Percentiles rank a stretch among this genome's conserved stretches.
These are phyloP conservation scores for Rhizomucor pusillus DNA, from an alignment of 371 early-diverging fungal genomes.

Conservation along the genomic window DNA sequence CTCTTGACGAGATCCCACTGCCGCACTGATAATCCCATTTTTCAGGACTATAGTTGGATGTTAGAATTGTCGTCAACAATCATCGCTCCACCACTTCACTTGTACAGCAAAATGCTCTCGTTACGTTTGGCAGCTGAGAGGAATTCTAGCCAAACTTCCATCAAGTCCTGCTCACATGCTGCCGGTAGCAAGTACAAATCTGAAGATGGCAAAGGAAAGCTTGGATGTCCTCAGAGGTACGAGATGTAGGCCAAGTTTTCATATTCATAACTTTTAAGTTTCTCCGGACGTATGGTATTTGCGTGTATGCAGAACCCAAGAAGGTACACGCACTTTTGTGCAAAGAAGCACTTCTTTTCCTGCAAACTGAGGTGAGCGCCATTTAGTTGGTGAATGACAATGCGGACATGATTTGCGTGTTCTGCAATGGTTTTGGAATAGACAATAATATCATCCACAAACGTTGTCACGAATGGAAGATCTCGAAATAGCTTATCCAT, in stretches of 20 bases:
- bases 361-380: constrained; percentile 17
- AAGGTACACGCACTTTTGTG: constrained; percentile 11
- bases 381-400: constrained; percentile 13
- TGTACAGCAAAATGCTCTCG: too few species aligned
- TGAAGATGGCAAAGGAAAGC: constrained; percentile 20
- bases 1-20: too few species aligned
- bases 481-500: constrained; percentile 7
- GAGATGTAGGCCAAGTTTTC: constrained; percentile 10
- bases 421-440: background rate
- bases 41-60: too few species aligned
- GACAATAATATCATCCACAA: constrained; percentile 19
- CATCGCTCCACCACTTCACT: too few species aligned
- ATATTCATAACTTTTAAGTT: constrained; percentile 17
- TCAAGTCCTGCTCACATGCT: too few species aligned
- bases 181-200: too few species aligned
- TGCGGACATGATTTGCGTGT: constrained; percentile 9
- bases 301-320: constrained; percentile 21
- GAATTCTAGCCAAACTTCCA: too few species aligned
- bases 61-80: too few species aligned
- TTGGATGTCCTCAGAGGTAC: constrained; percentile 17
- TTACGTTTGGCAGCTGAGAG: too few species aligned
- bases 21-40: too few species aligned
- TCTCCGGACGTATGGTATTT: constrained; percentile 8
- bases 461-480: constrained; percentile 1
- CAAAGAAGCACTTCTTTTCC: constrained; percentile 18